Base-by-base conservation (phyloP, 345 rosid genomes). In the Acer yangbiense region DNA sequence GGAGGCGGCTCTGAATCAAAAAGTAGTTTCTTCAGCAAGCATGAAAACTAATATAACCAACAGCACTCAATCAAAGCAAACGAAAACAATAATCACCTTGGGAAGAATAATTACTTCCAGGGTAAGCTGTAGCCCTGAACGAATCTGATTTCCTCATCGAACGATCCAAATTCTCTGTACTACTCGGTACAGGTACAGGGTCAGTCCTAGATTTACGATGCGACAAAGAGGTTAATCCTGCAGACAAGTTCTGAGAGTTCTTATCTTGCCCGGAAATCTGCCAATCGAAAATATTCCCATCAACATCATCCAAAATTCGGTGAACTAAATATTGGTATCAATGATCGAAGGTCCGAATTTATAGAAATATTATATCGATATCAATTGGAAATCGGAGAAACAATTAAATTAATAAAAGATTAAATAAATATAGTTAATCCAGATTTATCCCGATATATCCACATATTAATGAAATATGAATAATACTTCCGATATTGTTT, bases 261-360 rank as follows among this genome's bases (percentile, higher is more conserved):
- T 90, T 96, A 79, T 94, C 99, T 81, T 90, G 94, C 73, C 98
- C 97, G 62, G 97, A 96, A 78, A 92, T 89, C 98, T 92, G 89
- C 76, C 72, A 57, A 77, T 52, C 0, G 1, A 60, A 60, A 7
- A n/a, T 9, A 16, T 21, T n/a, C 21, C 5, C 64, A 65, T 65
- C 18, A 29, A 65, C 20, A 32, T 65, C 44, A 6, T 6, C 68
- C 44, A 2, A 7, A 58, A 58, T 5, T 10, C 25, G 6, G 8
- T 2, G 63, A 58, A 58, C 3, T 18, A 58, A 58, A 16, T n/a
- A 60, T 60, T 7, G 2, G 0, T n/a, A 60, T 20, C 0, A 20
- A 60, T 8, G 21, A 20, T 46, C 14, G 2, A 2, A 10, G 50
- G 13, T 46, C 13, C 14, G 10, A 43, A n/a, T 7, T n/a, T 54